phyloP scores from a whole-genome alignment of 805 yeast species.

The Wickerhamiella bombiphila region DNA sequence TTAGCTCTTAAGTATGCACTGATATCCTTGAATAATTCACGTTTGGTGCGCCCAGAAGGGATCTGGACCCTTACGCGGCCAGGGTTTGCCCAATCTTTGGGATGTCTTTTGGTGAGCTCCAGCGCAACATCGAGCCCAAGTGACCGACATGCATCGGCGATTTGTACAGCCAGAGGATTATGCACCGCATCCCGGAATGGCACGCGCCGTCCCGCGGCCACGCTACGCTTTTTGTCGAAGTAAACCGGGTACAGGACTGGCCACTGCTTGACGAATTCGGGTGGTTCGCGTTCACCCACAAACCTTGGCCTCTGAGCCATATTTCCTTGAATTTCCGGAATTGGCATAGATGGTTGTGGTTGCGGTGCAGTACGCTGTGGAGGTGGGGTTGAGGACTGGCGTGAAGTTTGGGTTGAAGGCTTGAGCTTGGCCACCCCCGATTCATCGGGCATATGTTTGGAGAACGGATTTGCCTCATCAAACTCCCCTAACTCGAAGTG shows the following conservation, averaged over 20 bases:
- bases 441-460: conserved; percentile 19
- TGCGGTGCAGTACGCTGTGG: not conserved
- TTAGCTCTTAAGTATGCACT: conserved; percentile 46
- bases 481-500: conserved; percentile 90
- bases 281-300: conserved; percentile 50
- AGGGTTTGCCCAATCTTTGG: conserved; percentile 94
- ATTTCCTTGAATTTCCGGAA: conserved; percentile 1
- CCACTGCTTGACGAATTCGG: conserved; percentile 46
- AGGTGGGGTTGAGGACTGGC: conserved; percentile 37
- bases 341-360: conserved; percentile 10
- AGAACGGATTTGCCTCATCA: conserved; percentile 38
- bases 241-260: conserved; percentile 83
- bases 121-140: conserved; percentile 24
- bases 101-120: conserved; percentile 70
- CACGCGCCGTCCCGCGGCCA: conserved; percentile 74
- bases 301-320: conserved; percentile 30
- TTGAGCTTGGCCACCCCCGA: conserved; percentile 13
- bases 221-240: conserved; percentile 66
- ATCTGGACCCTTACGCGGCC: conserved; percentile 79
- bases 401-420: conserved; percentile 4
- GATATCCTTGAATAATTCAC: conserved; percentile 47
- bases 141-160: conserved; percentile 51
- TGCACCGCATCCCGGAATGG: conserved; percentile 51
- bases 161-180: conserved; percentile 75
- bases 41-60: conserved; percentile 35